Evolutionary conservation across 2,329 filamentous ascomycete species (phyloP).

Genomic region (Neonectria punicea): DNA sequence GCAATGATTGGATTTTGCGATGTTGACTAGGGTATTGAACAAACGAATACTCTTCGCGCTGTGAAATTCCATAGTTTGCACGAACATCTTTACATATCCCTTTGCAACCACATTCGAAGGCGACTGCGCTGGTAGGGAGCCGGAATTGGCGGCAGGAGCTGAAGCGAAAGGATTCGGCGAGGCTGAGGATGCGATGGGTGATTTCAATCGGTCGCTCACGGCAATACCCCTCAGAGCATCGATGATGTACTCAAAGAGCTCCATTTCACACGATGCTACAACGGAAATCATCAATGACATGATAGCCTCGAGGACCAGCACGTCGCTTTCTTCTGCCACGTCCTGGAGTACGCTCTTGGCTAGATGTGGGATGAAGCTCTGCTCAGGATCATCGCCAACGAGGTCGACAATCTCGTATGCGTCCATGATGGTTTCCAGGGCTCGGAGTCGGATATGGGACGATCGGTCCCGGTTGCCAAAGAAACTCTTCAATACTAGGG

Average conservation of each 20-base stretch:
- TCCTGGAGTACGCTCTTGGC: slow-evolving; percentile 70
- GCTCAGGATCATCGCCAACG: slow-evolving; percentile 67
- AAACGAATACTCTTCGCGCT: slow-evolving; percentile 71
- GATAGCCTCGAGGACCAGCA: slow-evolving; percentile 71
- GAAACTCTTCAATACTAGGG: slow-evolving; percentile 69
- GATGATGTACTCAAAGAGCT: slow-evolving; percentile 69
- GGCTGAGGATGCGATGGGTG: slow-evolving; percentile 50
- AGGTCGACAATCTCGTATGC: slow-evolving; percentile 69
- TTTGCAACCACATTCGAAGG: slow-evolving; percentile 76
- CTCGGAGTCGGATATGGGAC: slow-evolving; percentile 69
- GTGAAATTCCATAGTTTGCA: slow-evolving; percentile 75
- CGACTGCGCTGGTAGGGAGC: slow-evolving; percentile 55
- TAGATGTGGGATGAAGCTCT: slow-evolving; percentile 66
- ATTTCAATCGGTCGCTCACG: slow-evolving; percentile 58
- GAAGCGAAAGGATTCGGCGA: slow-evolving; percentile 40
- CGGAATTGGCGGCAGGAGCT: slow-evolving; percentile 30
- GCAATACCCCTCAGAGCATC: slow-evolving; percentile 63
- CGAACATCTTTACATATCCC: slow-evolving; percentile 80
- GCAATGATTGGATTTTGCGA: slow-evolving; percentile 68
- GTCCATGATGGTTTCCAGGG: slow-evolving; percentile 69
- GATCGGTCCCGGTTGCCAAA: slow-evolving; percentile 71
- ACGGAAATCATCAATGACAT: slow-evolving; percentile 73
- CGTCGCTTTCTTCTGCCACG: slow-evolving; percentile 71
- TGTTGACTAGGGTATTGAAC: slow-evolving; percentile 71
- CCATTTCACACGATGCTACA: slow-evolving; percentile 66